These are phyloP conservation scores for Cladosporium sp. DNA, from an alignment of 2,329 filamentous ascomycete genomes.

Conservation along the genomic window DNA sequence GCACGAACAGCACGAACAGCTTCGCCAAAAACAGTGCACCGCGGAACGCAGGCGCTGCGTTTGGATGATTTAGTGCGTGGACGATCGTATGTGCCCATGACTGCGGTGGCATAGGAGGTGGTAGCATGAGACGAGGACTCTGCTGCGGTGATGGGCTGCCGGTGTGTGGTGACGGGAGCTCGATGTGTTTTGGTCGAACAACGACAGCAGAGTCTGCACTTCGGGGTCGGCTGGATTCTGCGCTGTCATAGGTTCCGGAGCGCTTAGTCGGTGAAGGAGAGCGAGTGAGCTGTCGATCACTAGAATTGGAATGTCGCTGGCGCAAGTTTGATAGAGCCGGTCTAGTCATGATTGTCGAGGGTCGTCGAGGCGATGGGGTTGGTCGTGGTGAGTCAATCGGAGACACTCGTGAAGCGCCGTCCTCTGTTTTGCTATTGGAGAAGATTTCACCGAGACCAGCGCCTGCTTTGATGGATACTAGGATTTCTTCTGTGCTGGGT, in stretches of 20 bases:
- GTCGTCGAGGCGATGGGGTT: constrained; percentile 19
- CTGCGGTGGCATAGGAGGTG: constrained; percentile 25
- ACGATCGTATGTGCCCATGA: constrained; percentile 14
- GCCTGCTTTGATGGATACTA: constrained; percentile 68
- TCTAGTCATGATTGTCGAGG: constrained; percentile 19
- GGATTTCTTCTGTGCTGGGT: constrained; percentile 80
- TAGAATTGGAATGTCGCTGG: constrained; percentile 15
- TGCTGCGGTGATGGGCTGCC: constrained; percentile 18
- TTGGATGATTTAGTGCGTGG: not conserved
- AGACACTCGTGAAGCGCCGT: constrained; percentile 34
- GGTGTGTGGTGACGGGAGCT: constrained; percentile 11
- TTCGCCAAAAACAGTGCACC: constrained; percentile 65
- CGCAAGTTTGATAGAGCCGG: constrained; percentile 16
- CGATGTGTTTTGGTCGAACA: constrained; percentile 17
- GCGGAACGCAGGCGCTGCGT: constrained; percentile 37
- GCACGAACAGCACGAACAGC: constrained; percentile 58
- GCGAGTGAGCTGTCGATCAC: constrained; percentile 11
- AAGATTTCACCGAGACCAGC: constrained; percentile 28
- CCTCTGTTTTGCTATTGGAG: constrained; percentile 23
- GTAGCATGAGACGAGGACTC: constrained; percentile 33
- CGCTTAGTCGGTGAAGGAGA: constrained; percentile 17
- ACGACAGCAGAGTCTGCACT: constrained; percentile 7
- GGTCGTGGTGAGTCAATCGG: constrained; percentile 37
- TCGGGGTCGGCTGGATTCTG: not conserved
- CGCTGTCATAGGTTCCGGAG: not conserved